Percentiles rank a stretch among this genome's conserved stretches.
Evolutionary conservation across 495 filamentous ascomycete genomes (phyloP).

Genomic region (Aspergillus wentii): DNA sequence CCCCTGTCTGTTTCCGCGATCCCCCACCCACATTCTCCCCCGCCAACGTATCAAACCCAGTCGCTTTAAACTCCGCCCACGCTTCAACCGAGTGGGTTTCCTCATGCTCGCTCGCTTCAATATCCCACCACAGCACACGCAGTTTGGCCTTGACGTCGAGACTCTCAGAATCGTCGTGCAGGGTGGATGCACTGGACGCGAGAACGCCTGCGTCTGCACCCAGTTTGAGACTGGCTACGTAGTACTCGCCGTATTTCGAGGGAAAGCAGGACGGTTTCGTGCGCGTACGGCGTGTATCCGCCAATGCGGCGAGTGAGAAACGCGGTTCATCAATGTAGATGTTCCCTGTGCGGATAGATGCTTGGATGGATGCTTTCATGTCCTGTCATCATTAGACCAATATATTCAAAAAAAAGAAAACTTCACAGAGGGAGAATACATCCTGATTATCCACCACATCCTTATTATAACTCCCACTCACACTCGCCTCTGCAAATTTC

Average conservation of each 20-base stretch:
- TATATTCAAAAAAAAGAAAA: background rate
- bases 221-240: background rate
- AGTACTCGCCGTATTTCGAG: background rate
- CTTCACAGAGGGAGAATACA: background rate
- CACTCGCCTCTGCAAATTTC: background rate
- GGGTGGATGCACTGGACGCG: background rate
- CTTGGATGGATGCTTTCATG: background rate
- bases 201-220: background rate
- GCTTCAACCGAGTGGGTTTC: background rate
- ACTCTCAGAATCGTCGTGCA: background rate
- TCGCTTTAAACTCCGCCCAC: background rate
- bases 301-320: background rate
- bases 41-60: background rate
- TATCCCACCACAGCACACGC: background rate
- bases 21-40: background rate
- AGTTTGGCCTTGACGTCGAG: background rate
- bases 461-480: conserved; percentile 1
- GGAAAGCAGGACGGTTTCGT: background rate
- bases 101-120: background rate
- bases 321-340: background rate
- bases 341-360: background rate
- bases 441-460: background rate
- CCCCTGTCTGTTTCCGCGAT: background rate
- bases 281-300: background rate
- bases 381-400: background rate